Percentiles rank a stretch among this genome's conserved stretches.
Conservation (phyloP, 2,329 filamentous ascomycete species). For the Huntiella savannae region DNA sequence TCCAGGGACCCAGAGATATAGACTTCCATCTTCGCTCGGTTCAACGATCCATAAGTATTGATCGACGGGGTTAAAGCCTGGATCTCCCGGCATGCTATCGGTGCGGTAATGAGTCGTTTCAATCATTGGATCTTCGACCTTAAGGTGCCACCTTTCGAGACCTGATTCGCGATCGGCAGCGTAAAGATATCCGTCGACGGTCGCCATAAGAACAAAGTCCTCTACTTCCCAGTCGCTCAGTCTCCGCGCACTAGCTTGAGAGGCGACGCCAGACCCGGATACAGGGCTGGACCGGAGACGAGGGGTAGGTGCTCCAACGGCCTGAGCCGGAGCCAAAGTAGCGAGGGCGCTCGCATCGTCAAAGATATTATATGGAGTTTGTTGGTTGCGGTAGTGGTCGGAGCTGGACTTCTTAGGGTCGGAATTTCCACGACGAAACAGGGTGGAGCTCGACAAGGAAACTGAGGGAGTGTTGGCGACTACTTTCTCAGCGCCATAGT, state of each 20-base stretch:
- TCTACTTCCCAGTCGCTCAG: conserved; percentile 99
- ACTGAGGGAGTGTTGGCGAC: conserved; percentile 4
- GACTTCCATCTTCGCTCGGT: conserved; percentile 65
- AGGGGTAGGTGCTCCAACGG: conserved; percentile 88
- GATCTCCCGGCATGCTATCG: conserved; percentile 42
- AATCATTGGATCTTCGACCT: conserved; percentile 72
- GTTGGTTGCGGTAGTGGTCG: conserved; percentile 18
- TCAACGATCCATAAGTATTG: conserved; percentile 93
- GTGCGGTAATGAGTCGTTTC: conserved; percentile 67
- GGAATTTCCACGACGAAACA: conserved; percentile 3
- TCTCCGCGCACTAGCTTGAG: conserved; percentile 87
- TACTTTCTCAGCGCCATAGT: conserved; percentile 3
- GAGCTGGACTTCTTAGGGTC: conserved; percentile 17
- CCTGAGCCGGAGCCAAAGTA: conserved; percentile 89
- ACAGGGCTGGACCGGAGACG: conserved; percentile 34
- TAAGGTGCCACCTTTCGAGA: conserved; percentile 65
- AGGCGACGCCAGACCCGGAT: conserved; percentile 45
- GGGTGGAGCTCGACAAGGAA: conserved; percentile 4
- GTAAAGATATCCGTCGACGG: conserved; percentile 92
- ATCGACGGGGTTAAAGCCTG: conserved; percentile 48
- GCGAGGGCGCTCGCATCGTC: conserved; percentile 85
- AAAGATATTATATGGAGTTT: conserved; percentile 22
- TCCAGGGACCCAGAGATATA: conserved; percentile 71
- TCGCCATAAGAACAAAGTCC: conserved; percentile 99
- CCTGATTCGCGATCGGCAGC: conserved; percentile 79